Evolutionary conservation across 2,329 filamentous ascomycete species (phyloP), one percentile per base, ranked within the genome.

Genomic region (Sphaerulina musiva): DNA sequence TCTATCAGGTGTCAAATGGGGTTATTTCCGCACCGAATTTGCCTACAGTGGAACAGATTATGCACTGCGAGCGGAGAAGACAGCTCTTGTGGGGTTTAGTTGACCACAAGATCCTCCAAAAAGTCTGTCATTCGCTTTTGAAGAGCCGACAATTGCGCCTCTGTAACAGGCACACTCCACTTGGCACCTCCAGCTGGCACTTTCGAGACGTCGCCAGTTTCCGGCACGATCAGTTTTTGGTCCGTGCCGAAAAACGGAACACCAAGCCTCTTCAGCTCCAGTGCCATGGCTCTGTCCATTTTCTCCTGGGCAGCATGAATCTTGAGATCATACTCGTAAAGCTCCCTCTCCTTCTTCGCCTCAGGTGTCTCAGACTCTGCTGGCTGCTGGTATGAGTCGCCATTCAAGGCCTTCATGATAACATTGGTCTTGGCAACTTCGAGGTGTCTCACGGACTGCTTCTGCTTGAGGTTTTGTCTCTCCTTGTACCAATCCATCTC

Each of bases 161-260:
- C 34, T n/a, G 34, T 38, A 38, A 38, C 10, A 1, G 9, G 12
- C 6, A n/a, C 10, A n/a, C 34, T 38, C 34, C 34, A 38, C 34
- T 38, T 38, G 12, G 12, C 34, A 38, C 12, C 12, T n/a, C 10
- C 34, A 10, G 12, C 34, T 6, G 34, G 34, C 34, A 38, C 12
- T n/a, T 38, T 38, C 4, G 34, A 38, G 34, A 7, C 8, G 14
- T 61, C 60, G 34, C 53, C 39, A 8, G 61, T 60, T 12, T 68
- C 66, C 5, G 63, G 60, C 14, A 73, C 55, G 31, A 80, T 68
- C 34, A 78, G 62, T 9, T 73, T 70, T 40, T 69, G 61, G 52
- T 72, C 73, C 29, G 79, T 77, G 5, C 76, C 78, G 62, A 83
- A 85, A 64, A 85, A 84, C 0, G 82, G 82, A 36, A 85, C 76